These are phyloP conservation scores for Yamadazyma spencermartinsiae DNA, from an alignment of 1,139 yeast genomes.

Conservation along the genomic window DNA sequence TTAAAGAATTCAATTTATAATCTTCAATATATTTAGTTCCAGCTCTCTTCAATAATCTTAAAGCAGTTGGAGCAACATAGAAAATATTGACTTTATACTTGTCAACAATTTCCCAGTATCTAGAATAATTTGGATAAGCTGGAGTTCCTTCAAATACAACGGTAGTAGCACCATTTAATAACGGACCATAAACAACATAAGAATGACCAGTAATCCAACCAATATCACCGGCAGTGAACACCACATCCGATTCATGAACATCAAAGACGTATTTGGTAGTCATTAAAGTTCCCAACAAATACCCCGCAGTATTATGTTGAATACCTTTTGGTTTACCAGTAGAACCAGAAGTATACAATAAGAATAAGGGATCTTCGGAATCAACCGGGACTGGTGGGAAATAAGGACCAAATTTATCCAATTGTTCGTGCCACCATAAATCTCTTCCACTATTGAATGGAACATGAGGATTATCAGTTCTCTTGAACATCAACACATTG, in stretches of 20 bases:
- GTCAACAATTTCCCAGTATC: conserved; percentile 85
- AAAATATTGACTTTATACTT: conserved; percentile 76
- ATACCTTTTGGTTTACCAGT: conserved; percentile 73
- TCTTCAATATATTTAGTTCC: conserved; percentile 68
- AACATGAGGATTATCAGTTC: conserved; percentile 69
- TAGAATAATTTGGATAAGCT: conserved; percentile 74
- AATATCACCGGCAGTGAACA: conserved; percentile 85
- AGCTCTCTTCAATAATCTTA: conserved; percentile 79
- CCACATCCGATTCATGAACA: conserved; percentile 66
- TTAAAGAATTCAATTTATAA: conserved; percentile 62
- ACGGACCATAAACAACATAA: conserved; percentile 80
- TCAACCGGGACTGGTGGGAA: conserved; percentile 60
- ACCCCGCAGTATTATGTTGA: conserved; percentile 79
- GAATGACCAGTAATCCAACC: conserved; percentile 93
- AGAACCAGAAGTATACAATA: conserved; percentile 68
- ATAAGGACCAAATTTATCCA: conserved; percentile 64
- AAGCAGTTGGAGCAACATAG: conserved; percentile 89
- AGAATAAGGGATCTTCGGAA: conserved; percentile 63
- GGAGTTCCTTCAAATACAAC: conserved; percentile 88
- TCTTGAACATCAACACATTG: conserved; percentile 68
- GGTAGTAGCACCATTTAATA: conserved; percentile 75
- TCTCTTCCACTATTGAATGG: conserved; percentile 66
- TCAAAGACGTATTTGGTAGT: conserved; percentile 78
- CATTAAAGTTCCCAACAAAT: conserved; percentile 66
- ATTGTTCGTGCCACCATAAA: conserved; percentile 81